Evolutionary conservation across 1,139 yeast species (phyloP).

Genomic region (Sugiyamaella grinbergsii): DNA sequence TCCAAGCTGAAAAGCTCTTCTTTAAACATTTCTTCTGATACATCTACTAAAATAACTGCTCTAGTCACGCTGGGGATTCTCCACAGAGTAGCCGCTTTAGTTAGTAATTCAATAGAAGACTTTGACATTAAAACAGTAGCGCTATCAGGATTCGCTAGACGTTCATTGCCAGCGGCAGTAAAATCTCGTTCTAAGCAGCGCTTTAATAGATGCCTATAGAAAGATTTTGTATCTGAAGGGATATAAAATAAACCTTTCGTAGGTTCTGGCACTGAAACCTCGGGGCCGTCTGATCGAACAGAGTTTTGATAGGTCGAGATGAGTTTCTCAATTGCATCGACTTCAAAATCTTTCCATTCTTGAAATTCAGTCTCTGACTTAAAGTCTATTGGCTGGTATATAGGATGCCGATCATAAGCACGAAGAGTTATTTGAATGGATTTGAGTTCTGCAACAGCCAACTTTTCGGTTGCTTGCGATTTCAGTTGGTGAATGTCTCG

Average conservation of each 20-base stretch:
- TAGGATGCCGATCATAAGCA: conserved; percentile 48
- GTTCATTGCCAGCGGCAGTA: conserved; percentile 33
- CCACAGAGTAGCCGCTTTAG: conserved; percentile 60
- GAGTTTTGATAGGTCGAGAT: conserved; percentile 26
- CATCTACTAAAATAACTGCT: conserved; percentile 56
- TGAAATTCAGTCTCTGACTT: conserved; percentile 46
- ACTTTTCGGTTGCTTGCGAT: conserved; percentile 49
- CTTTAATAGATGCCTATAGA: conserved; percentile 42
- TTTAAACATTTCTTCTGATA: conserved; percentile 43
- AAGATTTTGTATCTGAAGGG: conserved; percentile 45
- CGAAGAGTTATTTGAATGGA: conserved; percentile 47
- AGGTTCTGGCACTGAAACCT: conserved; percentile 15
- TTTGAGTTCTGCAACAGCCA: conserved; percentile 51
- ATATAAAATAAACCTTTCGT: conserved; percentile 28
- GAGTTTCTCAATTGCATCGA: conserved; percentile 45
- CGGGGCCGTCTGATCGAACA: neutral
- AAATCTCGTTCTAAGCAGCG: conserved; percentile 42
- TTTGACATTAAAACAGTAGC: conserved; percentile 44
- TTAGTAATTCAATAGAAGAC: conserved; percentile 48
- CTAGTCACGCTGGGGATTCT: conserved; percentile 56
- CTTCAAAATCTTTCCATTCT: conserved; percentile 58
- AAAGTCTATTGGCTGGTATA: conserved; percentile 48
- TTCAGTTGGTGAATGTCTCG: conserved; percentile 38
- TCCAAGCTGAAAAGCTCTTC: conserved; percentile 81
- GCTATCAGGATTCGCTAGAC: conserved; percentile 37